Evolutionary conservation across 495 filamentous ascomycete genomes (phyloP).

Genomic region (Aspergillus incahuasiensis): DNA sequence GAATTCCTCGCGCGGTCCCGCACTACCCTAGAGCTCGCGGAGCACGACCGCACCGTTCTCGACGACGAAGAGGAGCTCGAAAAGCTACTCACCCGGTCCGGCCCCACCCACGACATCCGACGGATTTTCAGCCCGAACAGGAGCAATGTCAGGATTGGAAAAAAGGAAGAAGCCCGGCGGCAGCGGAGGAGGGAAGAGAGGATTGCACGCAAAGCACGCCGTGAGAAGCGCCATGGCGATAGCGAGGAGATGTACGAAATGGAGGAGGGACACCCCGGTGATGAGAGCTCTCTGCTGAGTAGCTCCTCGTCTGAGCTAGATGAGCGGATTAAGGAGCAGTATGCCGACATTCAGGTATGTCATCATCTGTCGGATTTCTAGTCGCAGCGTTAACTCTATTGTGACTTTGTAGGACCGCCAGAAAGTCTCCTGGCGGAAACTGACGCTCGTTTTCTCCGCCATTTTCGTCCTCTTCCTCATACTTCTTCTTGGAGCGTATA

Average conservation of each 20-base stretch:
- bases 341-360: slow-evolving; percentile 28
- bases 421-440: slow-evolving; percentile 27
- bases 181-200: slow-evolving; percentile 41
- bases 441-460: slow-evolving; percentile 30
- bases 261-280: slow-evolving; percentile 73
- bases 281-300: slow-evolving; percentile 46
- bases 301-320: slow-evolving; percentile 43
- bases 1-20: slow-evolving; percentile 57
- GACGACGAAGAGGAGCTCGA: slow-evolving; percentile 88
- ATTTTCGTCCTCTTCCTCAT: slow-evolving; percentile 49
- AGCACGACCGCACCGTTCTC: slow-evolving; percentile 71
- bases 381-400: too few relatives aligned
- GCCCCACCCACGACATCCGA: slow-evolving; percentile 46
- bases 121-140: slow-evolving; percentile 42
- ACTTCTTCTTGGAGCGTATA: slow-evolving; percentile 51
- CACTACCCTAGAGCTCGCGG: slow-evolving; percentile 64
- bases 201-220: slow-evolving; percentile 43
- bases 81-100: slow-evolving; percentile 58
- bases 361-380: not conserved
- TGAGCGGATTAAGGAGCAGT: slow-evolving; percentile 24
- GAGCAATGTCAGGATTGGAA: slow-evolving; percentile 52
- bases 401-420: slow-evolving; percentile 12
- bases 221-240: slow-evolving; percentile 48
- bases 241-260: slow-evolving; percentile 76
- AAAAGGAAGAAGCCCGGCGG: slow-evolving; percentile 45